Conservation (phyloP, 2,329 filamentous ascomycete species). For the Salinomyces thailandicus region DNA sequence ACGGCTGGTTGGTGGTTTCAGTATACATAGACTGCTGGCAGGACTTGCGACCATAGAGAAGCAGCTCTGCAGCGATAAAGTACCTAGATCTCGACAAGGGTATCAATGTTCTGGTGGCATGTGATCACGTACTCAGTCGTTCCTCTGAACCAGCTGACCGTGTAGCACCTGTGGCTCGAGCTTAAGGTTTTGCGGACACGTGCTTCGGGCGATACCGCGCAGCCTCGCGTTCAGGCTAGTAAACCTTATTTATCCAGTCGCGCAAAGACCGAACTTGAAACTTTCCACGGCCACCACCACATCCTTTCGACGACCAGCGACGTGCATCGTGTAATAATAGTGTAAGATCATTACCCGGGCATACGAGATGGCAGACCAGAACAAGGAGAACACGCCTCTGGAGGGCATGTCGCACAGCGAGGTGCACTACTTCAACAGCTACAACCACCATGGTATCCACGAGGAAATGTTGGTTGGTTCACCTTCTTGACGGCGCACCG, state of each 20-base stretch:
- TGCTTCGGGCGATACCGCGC: too few relatives aligned
- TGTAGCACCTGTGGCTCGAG: too few relatives aligned
- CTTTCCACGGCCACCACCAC: background rate
- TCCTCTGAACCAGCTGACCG: too few relatives aligned
- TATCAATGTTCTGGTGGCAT: too few relatives aligned
- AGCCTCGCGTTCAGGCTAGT: background rate
- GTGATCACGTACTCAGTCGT: too few relatives aligned
- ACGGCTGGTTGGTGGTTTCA: background rate
- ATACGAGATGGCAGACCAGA: background rate
- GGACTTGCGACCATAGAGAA: too few relatives aligned
- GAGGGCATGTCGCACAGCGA: constrained; percentile 80
- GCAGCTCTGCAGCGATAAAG: too few relatives aligned
- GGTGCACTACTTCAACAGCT: constrained; percentile 99
- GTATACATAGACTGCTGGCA: background rate
- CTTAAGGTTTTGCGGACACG: too few relatives aligned
- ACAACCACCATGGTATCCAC: constrained; percentile 97
- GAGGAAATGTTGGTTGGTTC: constrained; percentile 82
- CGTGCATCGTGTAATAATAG: background rate
- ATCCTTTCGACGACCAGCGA: background rate
- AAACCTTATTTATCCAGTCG: background rate
- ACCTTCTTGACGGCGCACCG: constrained; percentile 2
- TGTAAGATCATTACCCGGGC: background rate
- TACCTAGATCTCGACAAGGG: too few relatives aligned
- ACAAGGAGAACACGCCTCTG: constrained; percentile 28
- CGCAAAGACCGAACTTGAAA: background rate